These are phyloP conservation scores for Wickerhamomyces pijperi DNA, from an alignment of 805 yeast genomes.

Conservation along the genomic window DNA sequence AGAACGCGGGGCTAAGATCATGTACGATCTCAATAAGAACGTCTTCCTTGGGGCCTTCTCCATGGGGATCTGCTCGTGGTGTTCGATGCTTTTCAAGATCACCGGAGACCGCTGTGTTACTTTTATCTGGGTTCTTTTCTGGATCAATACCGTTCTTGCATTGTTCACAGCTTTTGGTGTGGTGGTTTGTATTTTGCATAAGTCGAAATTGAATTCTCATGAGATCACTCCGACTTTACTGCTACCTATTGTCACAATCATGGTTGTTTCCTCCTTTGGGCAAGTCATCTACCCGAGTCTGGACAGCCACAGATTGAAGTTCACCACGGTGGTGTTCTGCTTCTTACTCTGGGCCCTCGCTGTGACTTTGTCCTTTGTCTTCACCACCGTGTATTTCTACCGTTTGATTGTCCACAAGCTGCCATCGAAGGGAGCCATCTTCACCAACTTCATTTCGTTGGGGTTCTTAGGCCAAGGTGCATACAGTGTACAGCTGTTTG, in stretches of 20 bases:
- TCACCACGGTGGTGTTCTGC: slow-evolving; percentile 42
- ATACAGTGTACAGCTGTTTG: slow-evolving; percentile 49
- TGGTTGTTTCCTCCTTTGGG: slow-evolving; percentile 69
- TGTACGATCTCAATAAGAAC: slow-evolving; percentile 30
- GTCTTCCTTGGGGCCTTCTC: slow-evolving; percentile 70
- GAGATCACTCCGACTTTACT: slow-evolving; percentile 47
- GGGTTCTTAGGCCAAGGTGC: slow-evolving; percentile 86
- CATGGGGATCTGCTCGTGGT: slow-evolving; percentile 67
- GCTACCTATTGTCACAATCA: slow-evolving; percentile 70
- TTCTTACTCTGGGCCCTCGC: slow-evolving; percentile 65
- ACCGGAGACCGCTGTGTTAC: slow-evolving; percentile 26
- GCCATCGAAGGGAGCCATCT: slow-evolving; percentile 43
- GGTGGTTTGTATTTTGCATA: slow-evolving; percentile 30
- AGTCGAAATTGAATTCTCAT: slow-evolving; percentile 21
- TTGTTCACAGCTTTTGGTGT: slow-evolving; percentile 51
- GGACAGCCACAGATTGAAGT: slow-evolving; percentile 24
- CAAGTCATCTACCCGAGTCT: slow-evolving; percentile 38
- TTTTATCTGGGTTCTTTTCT: slow-evolving; percentile 57
- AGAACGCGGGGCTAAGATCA: slow-evolving; percentile 12
- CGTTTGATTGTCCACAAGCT: slow-evolving; percentile 45
- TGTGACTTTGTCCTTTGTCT: slow-evolving; percentile 42
- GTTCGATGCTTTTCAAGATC: slow-evolving; percentile 41
- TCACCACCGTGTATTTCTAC: slow-evolving; percentile 48
- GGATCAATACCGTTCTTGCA: slow-evolving; percentile 49
- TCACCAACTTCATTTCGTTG: slow-evolving; percentile 65